Base-by-base conservation (phyloP, 257 asterid genomes). In the Paulownia fortunei region DNA sequence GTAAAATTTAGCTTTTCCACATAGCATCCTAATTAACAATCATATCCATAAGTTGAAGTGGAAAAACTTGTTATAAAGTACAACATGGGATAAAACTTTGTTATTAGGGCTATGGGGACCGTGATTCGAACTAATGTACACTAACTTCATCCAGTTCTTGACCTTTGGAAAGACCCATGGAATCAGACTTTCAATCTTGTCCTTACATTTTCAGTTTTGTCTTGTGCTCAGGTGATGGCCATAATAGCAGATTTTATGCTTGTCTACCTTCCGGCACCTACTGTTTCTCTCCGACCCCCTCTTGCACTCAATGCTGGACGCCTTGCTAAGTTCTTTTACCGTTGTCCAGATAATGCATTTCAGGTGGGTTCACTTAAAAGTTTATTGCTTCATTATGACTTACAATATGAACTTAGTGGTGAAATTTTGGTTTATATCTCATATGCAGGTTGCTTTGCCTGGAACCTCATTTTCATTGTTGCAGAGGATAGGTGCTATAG, bases 201-300 rank as follows among this genome's bases (percentile, higher is more conserved):
- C 68, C 76, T 72, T 66, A 67, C 27, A 68, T 67, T 47, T 52
- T 69, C 19, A 70, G 56, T 74, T n/a, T 82, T 69, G 44, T 76
- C 41, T 80, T 77, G 47, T 39, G 37, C 70, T 51, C 80, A 92
- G 98, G 97, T 88, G 73, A 94, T 92, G 99, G 98, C 99, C 44
- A 73, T 94, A 72, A 87, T 94, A 78, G 99, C 99, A 69, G 99
- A 92, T 87, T 94, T 92, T 87, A 94, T 92, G 99, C 98, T 92
- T 46, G 98, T 94, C 55, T 94, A 90, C 84, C 98, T 94, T 76
- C 99, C 98, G 12, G 99, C 98, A 76, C 99, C 98, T 34, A 94
- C 99, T n/a, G 91, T 94, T 80, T 89, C 99, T 81, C 97, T 94
- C 73, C 89, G 93, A 47, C 55, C 93, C 11, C 93, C 96, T 71